Percentiles rank a stretch among this genome's conserved stretches.
phyloP scores from a whole-genome alignment of 2,329 filamentous ascomycete genomes.

The Xylariaceae sp. region DNA sequence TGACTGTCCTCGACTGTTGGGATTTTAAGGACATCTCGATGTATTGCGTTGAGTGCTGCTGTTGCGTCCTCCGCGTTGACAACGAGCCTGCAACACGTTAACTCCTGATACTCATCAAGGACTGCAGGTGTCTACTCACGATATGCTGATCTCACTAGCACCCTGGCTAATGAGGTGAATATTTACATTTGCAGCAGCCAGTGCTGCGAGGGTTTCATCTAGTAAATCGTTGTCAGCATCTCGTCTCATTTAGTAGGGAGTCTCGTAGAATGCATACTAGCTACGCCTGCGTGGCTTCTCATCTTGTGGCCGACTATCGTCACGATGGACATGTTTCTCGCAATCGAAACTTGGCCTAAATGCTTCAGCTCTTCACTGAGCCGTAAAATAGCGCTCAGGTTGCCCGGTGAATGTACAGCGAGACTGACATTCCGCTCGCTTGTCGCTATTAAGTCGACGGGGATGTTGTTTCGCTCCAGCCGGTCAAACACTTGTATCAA shows the following conservation, averaged over 20 bases:
- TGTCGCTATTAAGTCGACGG: slow-evolving; percentile 29
- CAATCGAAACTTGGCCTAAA: slow-evolving; percentile 27
- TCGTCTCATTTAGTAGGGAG: not conserved
- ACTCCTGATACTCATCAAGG: not conserved
- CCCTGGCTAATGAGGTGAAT: slow-evolving; percentile 31
- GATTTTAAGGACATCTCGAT: slow-evolving; percentile 30
- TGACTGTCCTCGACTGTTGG: slow-evolving; percentile 25
- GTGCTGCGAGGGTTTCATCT: slow-evolving; percentile 29
- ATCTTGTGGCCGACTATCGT: slow-evolving; percentile 31
- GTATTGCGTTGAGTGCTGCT: slow-evolving; percentile 29
- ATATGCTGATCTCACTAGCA: slow-evolving; percentile 31
- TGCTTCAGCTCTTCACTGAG: slow-evolving; percentile 29
- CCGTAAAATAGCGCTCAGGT: slow-evolving; percentile 20
- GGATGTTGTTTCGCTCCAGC: slow-evolving; percentile 29
- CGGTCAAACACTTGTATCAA: slow-evolving; percentile 28
- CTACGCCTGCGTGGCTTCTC: slow-evolving; percentile 30
- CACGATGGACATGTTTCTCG: slow-evolving; percentile 28
- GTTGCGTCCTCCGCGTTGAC: slow-evolving; percentile 28
- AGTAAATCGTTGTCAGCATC: slow-evolving; percentile 3
- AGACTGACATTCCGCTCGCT: slow-evolving; percentile 31
- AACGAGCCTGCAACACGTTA: slow-evolving; percentile 22
- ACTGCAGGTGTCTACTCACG: slow-evolving; percentile 14
- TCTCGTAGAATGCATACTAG: slow-evolving; percentile 22
- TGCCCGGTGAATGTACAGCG: slow-evolving; percentile 26
- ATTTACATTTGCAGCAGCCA: slow-evolving; percentile 28